Percentiles rank a stretch among this genome's conserved stretches.
These are phyloP conservation scores for Chaetoceros tenuissimus DNA, from an alignment of 108 stramenopile genomes.

Conservation along the genomic window DNA sequence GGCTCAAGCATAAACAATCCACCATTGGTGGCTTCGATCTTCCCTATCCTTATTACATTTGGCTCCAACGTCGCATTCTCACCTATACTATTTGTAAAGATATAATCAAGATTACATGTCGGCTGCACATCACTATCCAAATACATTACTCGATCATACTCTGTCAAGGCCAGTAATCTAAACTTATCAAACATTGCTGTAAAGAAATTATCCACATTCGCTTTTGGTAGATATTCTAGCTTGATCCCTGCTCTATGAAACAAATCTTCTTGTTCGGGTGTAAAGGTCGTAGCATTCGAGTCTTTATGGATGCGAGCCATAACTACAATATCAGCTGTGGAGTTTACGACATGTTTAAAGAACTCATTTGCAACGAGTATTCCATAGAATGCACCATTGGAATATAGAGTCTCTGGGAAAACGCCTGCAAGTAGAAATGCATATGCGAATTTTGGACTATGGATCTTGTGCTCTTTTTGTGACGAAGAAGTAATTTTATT, in stretches of 20 bases:
- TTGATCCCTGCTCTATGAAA: conserved; percentile 15
- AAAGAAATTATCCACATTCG: conserved; percentile 23
- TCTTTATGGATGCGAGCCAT: conserved; percentile 25
- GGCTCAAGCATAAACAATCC: too few relatives aligned
- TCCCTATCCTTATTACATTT: conserved; percentile 27
- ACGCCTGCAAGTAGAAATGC: too few relatives aligned
- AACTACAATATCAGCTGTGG: conserved; percentile 29
- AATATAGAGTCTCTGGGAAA: too few relatives aligned
- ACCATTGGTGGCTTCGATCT: conserved; percentile 28
- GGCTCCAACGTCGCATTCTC: conserved; percentile 6
- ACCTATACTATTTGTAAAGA: too few relatives aligned
- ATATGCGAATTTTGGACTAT: too few relatives aligned
- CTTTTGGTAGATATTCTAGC: conserved; percentile 26
- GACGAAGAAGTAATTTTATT: too few relatives aligned
- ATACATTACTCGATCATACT: conserved; percentile 53
- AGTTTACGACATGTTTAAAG: too few relatives aligned
- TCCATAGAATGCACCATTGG: too few relatives aligned
- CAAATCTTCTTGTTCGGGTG: conserved; percentile 15
- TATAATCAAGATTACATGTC: conserved; percentile 41
- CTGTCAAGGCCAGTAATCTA: conserved; percentile 32
- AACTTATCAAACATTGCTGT: conserved; percentile 44
- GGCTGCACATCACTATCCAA: conserved; percentile 67
- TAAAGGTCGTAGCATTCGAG: conserved; percentile 13
- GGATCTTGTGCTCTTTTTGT: too few relatives aligned
- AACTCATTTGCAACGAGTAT: too few relatives aligned